phyloP scores from a whole-genome alignment of 129 eudicot species.

The Heracleum sosnowskyi region DNA sequence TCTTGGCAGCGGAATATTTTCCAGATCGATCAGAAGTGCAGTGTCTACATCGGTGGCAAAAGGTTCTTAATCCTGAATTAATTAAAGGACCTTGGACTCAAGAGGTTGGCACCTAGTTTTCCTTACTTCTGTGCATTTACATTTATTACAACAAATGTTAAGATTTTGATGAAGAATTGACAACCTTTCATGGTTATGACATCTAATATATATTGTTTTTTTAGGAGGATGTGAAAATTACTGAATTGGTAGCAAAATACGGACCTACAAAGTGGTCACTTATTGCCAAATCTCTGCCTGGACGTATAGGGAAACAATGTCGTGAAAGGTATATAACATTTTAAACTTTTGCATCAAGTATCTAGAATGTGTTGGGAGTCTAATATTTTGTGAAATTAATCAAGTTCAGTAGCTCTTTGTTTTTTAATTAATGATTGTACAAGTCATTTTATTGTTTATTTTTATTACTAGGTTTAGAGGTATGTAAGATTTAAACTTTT shows the following conservation, averaged over 20 bases:
- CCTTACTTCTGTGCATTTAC: background rate
- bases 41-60: slow-evolving; percentile 98
- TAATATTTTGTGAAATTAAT: background rate
- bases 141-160: slow-evolving; percentile 3
- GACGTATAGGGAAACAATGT: slow-evolving; percentile 98
- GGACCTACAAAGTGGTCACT: slow-evolving; percentile 97
- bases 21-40: slow-evolving; percentile 97
- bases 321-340: slow-evolving; percentile 74
- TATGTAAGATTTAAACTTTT: too few species aligned
- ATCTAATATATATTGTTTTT: background rate
- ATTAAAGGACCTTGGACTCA: slow-evolving; percentile 98
- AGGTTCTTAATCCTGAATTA: slow-evolving; percentile 97
- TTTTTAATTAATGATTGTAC: background rate
- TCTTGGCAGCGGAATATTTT: slow-evolving; percentile 73
- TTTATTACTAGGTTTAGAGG: too few species aligned
- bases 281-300: slow-evolving; percentile 89
- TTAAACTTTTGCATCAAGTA: background rate
- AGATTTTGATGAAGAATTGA: background rate
- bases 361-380: background rate
- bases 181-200: background rate
- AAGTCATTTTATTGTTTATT: background rate
- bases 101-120: slow-evolving; percentile 47
- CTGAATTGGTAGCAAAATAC: slow-evolving; percentile 61
- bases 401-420: background rate
- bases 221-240: slow-evolving; percentile 93